Evolutionary conservation across 768 basidiomycete genomes (phyloP), one percentile per base, ranked within the genome.

Genomic region (Kwoniella europaea): DNA sequence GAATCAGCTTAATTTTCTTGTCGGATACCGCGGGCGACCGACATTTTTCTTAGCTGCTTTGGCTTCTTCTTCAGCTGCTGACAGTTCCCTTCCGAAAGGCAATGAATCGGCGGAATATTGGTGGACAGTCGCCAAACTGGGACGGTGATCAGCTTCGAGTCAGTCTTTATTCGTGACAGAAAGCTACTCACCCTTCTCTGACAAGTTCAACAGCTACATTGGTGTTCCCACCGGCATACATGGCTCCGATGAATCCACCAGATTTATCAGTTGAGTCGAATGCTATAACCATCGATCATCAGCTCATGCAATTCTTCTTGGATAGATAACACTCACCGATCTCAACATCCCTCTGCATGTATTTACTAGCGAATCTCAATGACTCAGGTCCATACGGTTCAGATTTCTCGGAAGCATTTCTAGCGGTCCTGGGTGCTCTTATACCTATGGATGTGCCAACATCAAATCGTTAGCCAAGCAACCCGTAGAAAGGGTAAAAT

Each of bases 331-430:
- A 69, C 79, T 61, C 24, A 82, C 81, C 91, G 69, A 98, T 90
- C 82, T 99, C 96, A 6, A 93, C 90, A 78, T 99, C 96, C 35
- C 96, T 89, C 82, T 99, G 96, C 91, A 98, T 91, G 81, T 91
- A 94, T 71, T 88, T 88, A 54, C 89, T 88, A 2, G 93, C 87
- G 76, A 92, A 98, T 50, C 93, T 91, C 4, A 88, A 86, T 4
- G 94, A 89, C 79, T 99, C 96, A 1, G 82, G 76, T 16, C 96
- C 97, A 82, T 86, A 98, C 1, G 94, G 92, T 79, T 99, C 96
- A 60, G 90, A 87, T 84, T 94, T 94, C 74, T 98, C 97, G 86
- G 62, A 80, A 85, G 92, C 74, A 67, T 82, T 85, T 57, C 97
- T 89, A 22, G 93, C 91, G 1, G 92, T 89, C 46, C 94, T 90